phyloP scores from a whole-genome alignment of 495 filamentous ascomycete species.

The Lophiotrema nucula region DNA sequence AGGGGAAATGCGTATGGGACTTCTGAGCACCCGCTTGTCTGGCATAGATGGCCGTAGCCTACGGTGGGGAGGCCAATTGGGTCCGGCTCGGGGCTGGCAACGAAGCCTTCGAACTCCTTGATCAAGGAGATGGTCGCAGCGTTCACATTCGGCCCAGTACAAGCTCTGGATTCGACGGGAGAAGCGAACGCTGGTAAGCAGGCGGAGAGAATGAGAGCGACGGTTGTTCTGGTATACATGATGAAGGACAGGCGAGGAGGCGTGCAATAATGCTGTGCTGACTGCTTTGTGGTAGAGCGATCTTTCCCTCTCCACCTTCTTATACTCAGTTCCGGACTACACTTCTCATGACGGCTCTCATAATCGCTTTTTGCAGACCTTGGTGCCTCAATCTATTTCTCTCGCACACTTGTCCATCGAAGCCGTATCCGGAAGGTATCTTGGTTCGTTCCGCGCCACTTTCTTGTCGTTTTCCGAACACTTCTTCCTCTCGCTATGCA shows the following conservation, averaged over 20 bases:
- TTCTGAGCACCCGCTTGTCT: conserved; percentile 44
- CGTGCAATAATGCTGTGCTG: not conserved
- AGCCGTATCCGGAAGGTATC: too few species aligned
- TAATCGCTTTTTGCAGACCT: not conserved
- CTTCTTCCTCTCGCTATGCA: too few species aligned
- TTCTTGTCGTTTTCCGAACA: too few species aligned
- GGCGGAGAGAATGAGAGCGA: conserved; percentile 11
- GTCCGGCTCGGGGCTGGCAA: conserved; percentile 41
- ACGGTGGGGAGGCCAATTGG: conserved; percentile 50
- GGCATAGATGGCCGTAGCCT: conserved; percentile 54
- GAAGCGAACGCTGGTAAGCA: conserved; percentile 6
- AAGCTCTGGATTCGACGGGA: conserved; percentile 21
- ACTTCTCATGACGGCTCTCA: not conserved
- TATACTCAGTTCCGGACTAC: not conserved
- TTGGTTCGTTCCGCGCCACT: too few species aligned
- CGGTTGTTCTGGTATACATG: conserved; percentile 11
- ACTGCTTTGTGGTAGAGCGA: not conserved
- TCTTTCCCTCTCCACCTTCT: not conserved
- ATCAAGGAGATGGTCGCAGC: conserved; percentile 42
- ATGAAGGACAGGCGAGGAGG: not conserved
- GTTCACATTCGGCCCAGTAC: conserved; percentile 43
- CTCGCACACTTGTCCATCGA: not conserved
- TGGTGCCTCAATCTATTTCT: not conserved
- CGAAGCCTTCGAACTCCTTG: conserved; percentile 45
- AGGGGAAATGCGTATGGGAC: conserved; percentile 48